A percentile compares a stretch with the other conserved stretches of the same genome.
Evolutionary conservation across 169 alveolate species (phyloP).

Genomic region (Miamiensis avidus): DNA sequence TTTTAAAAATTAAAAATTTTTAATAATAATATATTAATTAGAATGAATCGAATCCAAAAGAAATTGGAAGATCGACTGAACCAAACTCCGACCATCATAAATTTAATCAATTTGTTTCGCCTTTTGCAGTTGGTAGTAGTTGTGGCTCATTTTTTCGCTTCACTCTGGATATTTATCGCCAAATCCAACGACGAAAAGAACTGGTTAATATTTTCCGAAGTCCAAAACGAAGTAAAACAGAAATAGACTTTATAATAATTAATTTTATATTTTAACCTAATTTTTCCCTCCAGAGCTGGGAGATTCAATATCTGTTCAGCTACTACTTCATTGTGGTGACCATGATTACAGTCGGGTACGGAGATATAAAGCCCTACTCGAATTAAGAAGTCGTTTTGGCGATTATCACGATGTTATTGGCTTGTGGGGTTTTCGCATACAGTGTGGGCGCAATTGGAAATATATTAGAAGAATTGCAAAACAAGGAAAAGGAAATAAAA

Average conservation of each 20-base stretch:
- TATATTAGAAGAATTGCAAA: conserved; percentile 1
- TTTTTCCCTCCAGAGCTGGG: not conserved
- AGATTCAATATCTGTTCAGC: conserved; percentile 11
- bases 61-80: too few species aligned
- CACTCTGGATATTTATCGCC: not conserved
- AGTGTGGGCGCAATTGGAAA: conserved; percentile 3
- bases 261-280: too few species aligned
- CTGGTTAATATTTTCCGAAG: not conserved
- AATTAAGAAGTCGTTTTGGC: conserved; percentile 3
- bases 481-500: not conserved
- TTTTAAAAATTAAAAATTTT: too few species aligned
- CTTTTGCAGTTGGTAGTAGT: too few species aligned
- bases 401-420: conserved; percentile 4
- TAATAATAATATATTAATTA: too few species aligned
- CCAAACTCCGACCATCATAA: too few species aligned
- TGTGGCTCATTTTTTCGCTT: conserved; percentile 13
- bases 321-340: conserved; percentile 27
- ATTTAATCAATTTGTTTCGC: too few species aligned
- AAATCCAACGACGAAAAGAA: not conserved
- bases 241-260: too few species aligned
- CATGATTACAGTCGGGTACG: conserved; percentile 47
- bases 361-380: conserved; percentile 38
- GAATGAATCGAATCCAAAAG: too few species aligned
- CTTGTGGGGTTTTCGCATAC: conserved; percentile 23
- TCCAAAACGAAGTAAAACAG: too few species aligned